Percentiles rank a stretch among this genome's conserved stretches.
These are phyloP conservation scores for Geotrichum bryndzae DNA, from an alignment of 1,139 yeast genomes.

Conservation along the genomic window DNA sequence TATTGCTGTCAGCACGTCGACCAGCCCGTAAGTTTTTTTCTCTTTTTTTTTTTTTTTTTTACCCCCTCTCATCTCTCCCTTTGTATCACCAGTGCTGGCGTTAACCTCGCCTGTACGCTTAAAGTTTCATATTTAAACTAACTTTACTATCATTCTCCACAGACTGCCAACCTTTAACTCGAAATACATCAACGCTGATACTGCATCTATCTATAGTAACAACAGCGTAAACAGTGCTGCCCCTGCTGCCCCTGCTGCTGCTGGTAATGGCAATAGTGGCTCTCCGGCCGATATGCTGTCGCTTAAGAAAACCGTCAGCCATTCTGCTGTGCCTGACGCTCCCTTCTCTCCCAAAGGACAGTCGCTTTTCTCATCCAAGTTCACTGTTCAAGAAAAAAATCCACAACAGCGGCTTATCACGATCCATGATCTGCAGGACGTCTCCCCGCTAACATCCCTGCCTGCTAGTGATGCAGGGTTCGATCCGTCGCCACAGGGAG, in stretches of 20 bases:
- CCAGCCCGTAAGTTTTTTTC: neutral
- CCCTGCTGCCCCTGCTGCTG: neutral
- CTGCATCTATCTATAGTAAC: constrained; percentile 8
- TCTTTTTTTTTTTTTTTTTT: neutral
- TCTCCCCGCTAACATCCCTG: constrained; percentile 13
- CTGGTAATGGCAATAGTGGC: neutral
- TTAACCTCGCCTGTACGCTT: neutral
- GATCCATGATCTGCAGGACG: constrained; percentile 12
- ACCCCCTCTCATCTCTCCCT: neutral
- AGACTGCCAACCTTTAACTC: constrained; percentile 12
- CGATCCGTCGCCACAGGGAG: neutral
- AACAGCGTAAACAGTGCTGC: constrained; percentile 1
- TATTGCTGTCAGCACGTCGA: neutral
- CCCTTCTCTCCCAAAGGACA: neutral
- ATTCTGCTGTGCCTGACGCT: neutral
- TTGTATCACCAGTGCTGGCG: neutral
- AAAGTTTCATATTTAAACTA: neutral
- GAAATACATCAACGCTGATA: constrained; percentile 10
- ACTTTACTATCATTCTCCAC: neutral
- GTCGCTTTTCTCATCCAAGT: neutral
- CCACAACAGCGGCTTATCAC: constrained; percentile 10
- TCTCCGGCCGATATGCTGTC: neutral
- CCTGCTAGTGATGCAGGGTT: neutral
- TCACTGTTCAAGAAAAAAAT: neutral
- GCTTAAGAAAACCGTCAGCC: neutral